Percentiles rank a stretch among this genome's conserved stretches.
These are phyloP conservation scores for Volvox africanus DNA, from an alignment of 139 green algal species.

Conservation along the genomic window DNA sequence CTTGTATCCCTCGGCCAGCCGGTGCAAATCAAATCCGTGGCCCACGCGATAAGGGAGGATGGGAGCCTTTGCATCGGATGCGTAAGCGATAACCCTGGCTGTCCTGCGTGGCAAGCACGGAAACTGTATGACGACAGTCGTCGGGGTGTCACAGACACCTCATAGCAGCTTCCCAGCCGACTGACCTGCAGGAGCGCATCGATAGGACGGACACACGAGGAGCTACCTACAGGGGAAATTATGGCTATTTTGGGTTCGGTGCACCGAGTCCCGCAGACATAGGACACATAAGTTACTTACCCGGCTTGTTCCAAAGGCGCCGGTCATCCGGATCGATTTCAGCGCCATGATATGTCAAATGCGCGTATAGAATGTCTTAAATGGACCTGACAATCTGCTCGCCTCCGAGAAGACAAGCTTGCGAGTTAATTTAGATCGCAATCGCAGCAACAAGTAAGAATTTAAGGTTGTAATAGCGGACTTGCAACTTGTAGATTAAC, in stretches of 20 bases:
- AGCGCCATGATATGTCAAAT: neutral
- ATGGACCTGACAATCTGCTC: too few species aligned
- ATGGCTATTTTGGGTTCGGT: neutral
- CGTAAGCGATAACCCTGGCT: neutral
- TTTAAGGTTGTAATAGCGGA: too few species aligned
- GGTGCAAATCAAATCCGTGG: slow-evolving; percentile 93
- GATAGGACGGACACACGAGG: neutral
- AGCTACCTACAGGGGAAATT: neutral
- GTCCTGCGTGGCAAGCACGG: slow-evolving; percentile 11
- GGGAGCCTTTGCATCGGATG: slow-evolving; percentile 26
- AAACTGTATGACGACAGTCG: neutral
- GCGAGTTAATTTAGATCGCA: too few species aligned
- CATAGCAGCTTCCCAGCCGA: neutral
- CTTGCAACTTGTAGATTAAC: too few species aligned
- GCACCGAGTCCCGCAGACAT: neutral
- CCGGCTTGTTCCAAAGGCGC: slow-evolving; percentile 6
- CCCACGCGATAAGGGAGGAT: slow-evolving; percentile 80
- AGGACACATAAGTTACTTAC: neutral
- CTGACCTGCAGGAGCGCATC: slow-evolving; percentile 30
- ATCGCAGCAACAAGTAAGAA: too few species aligned
- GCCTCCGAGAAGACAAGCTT: too few species aligned
- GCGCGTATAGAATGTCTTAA: too few species aligned
- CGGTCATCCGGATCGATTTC: neutral
- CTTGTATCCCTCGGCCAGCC: slow-evolving; percentile 90
- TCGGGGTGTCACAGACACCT: neutral